These are phyloP conservation scores for Cutaneotrichosporon cavernicola DNA, from an alignment of 1,284 basidiomycete genomes.

Conservation along the genomic window DNA sequence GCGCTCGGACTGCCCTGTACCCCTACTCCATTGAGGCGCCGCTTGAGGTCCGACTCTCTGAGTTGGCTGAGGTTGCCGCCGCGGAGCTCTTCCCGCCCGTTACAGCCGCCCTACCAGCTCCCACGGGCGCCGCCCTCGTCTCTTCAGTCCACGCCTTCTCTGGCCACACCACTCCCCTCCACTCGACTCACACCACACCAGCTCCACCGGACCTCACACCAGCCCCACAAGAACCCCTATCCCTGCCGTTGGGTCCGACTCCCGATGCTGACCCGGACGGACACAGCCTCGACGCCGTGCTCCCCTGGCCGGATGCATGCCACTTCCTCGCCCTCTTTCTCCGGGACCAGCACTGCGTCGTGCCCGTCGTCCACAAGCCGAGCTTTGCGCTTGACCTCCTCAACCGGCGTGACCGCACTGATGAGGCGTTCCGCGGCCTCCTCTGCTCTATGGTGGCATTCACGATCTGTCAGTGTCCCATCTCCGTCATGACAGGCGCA, in stretches of 20 bases:
- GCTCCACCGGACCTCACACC: not conserved
- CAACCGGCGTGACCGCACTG: conserved; percentile 29
- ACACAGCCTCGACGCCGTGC: conserved; percentile 22
- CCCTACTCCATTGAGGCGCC: not conserved
- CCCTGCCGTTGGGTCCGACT: not conserved
- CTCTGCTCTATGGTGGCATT: conserved; percentile 35
- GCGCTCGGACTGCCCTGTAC: conserved; percentile 13
- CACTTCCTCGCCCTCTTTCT: conserved; percentile 37
- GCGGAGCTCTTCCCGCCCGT: not conserved
- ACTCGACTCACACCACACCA: not conserved
- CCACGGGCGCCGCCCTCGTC: not conserved
- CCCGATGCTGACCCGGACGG: not conserved
- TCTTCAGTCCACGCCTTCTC: not conserved
- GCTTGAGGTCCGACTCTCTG: not conserved
- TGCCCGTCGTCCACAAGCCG: conserved; percentile 38
- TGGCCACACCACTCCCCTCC: not conserved
- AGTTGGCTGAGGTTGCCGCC: not conserved
- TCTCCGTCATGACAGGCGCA: conserved; percentile 26
- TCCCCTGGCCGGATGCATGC: conserved; percentile 32
- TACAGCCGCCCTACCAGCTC: not conserved
- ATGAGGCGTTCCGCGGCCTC: conserved; percentile 35
- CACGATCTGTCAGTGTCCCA: conserved; percentile 36
- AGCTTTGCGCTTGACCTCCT: conserved; percentile 37
- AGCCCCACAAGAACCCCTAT: not conserved
- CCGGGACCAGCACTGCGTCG: conserved; percentile 35